Base-by-base conservation (phyloP, 176 grass and related monocot genomes). In the Microstegium vimineum region DNA sequence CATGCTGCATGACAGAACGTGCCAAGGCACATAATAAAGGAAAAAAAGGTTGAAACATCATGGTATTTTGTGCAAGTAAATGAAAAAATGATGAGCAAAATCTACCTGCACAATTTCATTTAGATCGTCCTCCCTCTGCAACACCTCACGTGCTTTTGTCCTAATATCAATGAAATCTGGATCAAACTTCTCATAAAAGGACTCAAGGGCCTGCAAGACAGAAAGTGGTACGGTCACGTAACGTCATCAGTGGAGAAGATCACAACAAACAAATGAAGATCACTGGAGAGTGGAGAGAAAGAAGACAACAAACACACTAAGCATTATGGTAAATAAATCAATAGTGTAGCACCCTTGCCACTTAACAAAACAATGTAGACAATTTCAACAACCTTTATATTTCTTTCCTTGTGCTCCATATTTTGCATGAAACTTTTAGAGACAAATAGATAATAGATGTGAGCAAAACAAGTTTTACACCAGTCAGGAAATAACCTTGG, bases 51-150 rank as follows among this genome's bases (percentile, higher is more conserved):
- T 28, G 81, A 62, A 67, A 82, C 2, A 34, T 60, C 15, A 56
- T 30, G 10, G 33, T 67, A 34, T 74, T 70, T 8, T 1, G 10
- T 9, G 5, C 23, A 25, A 51, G 76, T 67, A 80, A 62, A 59
- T n/a, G n/a, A 25, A 57, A 57, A 57, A 57, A 59, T 25, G 2
- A 23, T 59, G n/a, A 59, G n/a, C 9, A 59, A 59, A 59, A 25
- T 59, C 54, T 51, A 51, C 94, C 94, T 97, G 94, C 51, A 97
- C 91, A 71, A 97, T 97, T 94, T 97, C 94, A 84, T 97, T 97
- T 33, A 97, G 79, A 77, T 97, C 94, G 67, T 97, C 94, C 82
- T 97, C 94, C 82, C 91, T 84, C 83, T 97, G 94, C 74, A 97
- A 80, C 45, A 97, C 94, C 43, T 97, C 94, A 84, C 91, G 94